A percentile compares a stretch with the other conserved stretches of the same genome.
Conservation (phyloP, 805 yeast species). For the Cyberlindnera maritima region DNA sequence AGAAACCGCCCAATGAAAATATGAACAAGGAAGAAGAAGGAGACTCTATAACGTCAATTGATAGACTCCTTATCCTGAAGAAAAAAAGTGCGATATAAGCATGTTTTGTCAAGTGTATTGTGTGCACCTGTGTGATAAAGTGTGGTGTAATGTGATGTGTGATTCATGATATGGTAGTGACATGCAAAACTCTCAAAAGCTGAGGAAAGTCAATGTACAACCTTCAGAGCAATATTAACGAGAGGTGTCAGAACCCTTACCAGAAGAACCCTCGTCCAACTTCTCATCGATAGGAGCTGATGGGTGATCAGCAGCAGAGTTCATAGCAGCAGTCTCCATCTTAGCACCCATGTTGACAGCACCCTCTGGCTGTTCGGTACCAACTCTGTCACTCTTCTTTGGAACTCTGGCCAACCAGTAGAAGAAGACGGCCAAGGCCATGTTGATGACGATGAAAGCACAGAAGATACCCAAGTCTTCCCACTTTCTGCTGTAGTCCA, state of each 20-base stretch:
- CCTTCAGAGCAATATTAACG: slow-evolving; percentile 1
- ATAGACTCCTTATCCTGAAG: no score
- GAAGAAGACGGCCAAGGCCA: slow-evolving; percentile 39
- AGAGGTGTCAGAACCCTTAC: slow-evolving; percentile 8
- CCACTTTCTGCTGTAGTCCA: slow-evolving; percentile 52
- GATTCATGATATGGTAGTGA: background rate
- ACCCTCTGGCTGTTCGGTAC: slow-evolving; percentile 11
- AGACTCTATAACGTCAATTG: no score
- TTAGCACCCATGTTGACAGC: slow-evolving; percentile 13
- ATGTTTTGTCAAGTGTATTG: no score
- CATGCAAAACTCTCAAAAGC: background rate
- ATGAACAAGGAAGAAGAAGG: no score
- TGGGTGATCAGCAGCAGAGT: background rate
- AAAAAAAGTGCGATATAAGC: no score
- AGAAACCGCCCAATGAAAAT: no score
- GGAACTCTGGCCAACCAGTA: slow-evolving; percentile 74
- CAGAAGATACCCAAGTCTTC: slow-evolving; percentile 60
- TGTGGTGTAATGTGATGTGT: no score
- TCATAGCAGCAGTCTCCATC: slow-evolving; percentile 7
- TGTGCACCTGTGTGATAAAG: no score
- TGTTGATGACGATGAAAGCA: slow-evolving; percentile 41
- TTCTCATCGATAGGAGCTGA: background rate
- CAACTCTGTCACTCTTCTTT: slow-evolving; percentile 39
- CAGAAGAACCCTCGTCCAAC: slow-evolving; percentile 1
- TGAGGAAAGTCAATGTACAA: background rate